Conservation (phyloP, 2,329 filamentous ascomycete genomes). For the Neoascochyta sp. region DNA sequence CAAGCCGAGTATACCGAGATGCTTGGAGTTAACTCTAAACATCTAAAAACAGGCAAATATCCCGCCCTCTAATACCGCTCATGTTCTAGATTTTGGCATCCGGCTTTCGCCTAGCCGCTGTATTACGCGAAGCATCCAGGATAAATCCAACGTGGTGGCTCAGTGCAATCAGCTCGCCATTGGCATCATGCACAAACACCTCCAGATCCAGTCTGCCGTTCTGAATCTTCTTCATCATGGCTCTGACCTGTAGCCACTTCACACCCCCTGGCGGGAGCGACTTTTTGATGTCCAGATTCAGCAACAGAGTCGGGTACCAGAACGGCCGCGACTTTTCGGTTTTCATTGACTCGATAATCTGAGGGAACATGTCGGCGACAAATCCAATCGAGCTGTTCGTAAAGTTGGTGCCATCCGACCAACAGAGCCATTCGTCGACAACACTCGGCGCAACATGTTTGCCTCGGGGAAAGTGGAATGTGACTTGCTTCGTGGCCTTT, state of each 20-base stretch:
- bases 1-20: no score
- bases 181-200: slow-evolving; percentile 61
- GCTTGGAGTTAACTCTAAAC: no score
- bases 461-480: slow-evolving; percentile 51
- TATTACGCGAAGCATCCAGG: slow-evolving; percentile 61
- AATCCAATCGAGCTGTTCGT: slow-evolving; percentile 63
- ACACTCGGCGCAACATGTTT: slow-evolving; percentile 41
- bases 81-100: slow-evolving; percentile 36
- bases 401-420: slow-evolving; percentile 58
- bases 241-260: slow-evolving; percentile 67
- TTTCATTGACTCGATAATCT: slow-evolving; percentile 55
- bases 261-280: slow-evolving; percentile 62
- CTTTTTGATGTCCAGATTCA: slow-evolving; percentile 77
- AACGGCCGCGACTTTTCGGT: slow-evolving; percentile 42
- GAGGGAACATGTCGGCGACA: slow-evolving; percentile 65
- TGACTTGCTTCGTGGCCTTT: slow-evolving; percentile 50
- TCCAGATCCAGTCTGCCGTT: slow-evolving; percentile 75
- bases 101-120: slow-evolving; percentile 47
- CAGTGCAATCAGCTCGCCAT: slow-evolving; percentile 62
- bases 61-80: no score
- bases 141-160: slow-evolving; percentile 66
- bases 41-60: no score
- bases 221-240: slow-evolving; percentile 62
- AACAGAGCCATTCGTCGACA: slow-evolving; percentile 65
- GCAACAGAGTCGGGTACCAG: slow-evolving; percentile 72